phyloP scores from a whole-genome alignment of 345 rosid genomes.

The Isatis tinctoria region DNA sequence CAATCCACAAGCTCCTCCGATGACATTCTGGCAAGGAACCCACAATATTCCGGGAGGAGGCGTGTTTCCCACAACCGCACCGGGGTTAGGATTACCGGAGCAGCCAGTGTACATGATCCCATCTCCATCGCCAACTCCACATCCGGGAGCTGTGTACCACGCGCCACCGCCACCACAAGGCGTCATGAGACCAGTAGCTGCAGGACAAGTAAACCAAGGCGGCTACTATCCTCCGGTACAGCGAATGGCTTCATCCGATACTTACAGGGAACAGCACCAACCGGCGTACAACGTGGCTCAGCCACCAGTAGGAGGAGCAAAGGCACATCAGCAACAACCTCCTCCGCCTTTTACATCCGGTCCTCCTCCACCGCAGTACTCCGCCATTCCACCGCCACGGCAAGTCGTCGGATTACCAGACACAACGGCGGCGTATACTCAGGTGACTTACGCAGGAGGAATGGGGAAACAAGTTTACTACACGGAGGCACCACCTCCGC shows the following conservation, averaged over 20 bases:
- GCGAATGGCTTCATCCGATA: slow-evolving; percentile 51
- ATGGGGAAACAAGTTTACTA: slow-evolving; percentile 71
- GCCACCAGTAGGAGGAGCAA: slow-evolving; percentile 22
- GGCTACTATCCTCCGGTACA: slow-evolving; percentile 58
- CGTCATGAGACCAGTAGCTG: slow-evolving; percentile 38
- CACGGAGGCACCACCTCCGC: slow-evolving; percentile 36
- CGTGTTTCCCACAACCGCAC: slow-evolving; percentile 39
- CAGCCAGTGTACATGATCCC: slow-evolving; percentile 33
- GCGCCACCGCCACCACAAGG: slow-evolving; percentile 27
- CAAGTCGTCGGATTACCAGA: slow-evolving; percentile 41
- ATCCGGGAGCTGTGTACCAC: slow-evolving; percentile 31
- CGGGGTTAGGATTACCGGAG: slow-evolving; percentile 38
- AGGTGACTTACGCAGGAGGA: slow-evolving; percentile 49
- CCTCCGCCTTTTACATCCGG: slow-evolving; percentile 28
- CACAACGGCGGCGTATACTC: slow-evolving; percentile 46
- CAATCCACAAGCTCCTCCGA: slow-evolving; percentile 29
- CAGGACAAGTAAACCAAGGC: slow-evolving; percentile 60
- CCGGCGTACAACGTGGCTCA: slow-evolving; percentile 48
- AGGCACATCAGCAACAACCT: not conserved
- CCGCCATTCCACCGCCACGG: slow-evolving; percentile 36
- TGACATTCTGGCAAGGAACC: slow-evolving; percentile 59
- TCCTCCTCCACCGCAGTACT: slow-evolving; percentile 28
- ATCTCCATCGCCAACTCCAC: slow-evolving; percentile 28
- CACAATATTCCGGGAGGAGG: slow-evolving; percentile 37
- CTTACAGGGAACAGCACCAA: slow-evolving; percentile 63